phyloP scores from a whole-genome alignment of 2,329 filamentous ascomycete species.

The Beauveria varroae region DNA sequence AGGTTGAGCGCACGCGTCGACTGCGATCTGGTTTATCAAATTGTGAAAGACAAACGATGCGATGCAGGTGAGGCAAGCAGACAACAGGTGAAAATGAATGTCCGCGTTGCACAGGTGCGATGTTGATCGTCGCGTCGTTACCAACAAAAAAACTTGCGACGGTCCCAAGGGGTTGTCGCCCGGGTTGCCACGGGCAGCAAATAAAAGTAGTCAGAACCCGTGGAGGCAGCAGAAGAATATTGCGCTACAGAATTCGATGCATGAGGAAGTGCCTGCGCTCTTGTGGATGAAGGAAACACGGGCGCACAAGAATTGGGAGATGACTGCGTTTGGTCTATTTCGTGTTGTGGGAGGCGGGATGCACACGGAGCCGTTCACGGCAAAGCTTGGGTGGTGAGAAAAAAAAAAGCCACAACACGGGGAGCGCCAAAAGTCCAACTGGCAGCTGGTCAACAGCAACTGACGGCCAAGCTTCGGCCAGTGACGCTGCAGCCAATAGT shows the following conservation, averaged over 20 bases:
- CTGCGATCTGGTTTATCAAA: not conserved
- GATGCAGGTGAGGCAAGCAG: not conserved
- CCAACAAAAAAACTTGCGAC: not conserved
- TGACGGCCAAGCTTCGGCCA: not conserved
- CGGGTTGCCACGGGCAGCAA: conserved; percentile 3
- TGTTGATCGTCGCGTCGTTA: not conserved
- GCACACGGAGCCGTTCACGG: not conserved
- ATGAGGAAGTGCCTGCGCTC: not conserved
- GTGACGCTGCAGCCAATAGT: not conserved
- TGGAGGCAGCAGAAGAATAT: not conserved
- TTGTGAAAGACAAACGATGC: not conserved
- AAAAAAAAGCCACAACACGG: conserved; percentile 9
- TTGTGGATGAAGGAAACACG: conserved; percentile 2
- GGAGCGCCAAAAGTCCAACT: not conserved
- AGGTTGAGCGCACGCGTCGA: not conserved
- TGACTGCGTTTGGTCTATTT: not conserved
- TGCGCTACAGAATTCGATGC: conserved; percentile 7
- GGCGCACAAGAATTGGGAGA: not conserved
- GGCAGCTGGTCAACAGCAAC: no score
- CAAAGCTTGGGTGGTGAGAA: not conserved
- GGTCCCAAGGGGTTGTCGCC: not conserved
- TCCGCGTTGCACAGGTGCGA: not conserved
- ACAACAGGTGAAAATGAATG: not conserved
- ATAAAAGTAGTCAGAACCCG: not conserved
- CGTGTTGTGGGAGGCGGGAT: conserved; percentile 7